phyloP scores from a whole-genome alignment of 495 filamentous ascomycete genomes.

The Aspergillus avenaceus region DNA sequence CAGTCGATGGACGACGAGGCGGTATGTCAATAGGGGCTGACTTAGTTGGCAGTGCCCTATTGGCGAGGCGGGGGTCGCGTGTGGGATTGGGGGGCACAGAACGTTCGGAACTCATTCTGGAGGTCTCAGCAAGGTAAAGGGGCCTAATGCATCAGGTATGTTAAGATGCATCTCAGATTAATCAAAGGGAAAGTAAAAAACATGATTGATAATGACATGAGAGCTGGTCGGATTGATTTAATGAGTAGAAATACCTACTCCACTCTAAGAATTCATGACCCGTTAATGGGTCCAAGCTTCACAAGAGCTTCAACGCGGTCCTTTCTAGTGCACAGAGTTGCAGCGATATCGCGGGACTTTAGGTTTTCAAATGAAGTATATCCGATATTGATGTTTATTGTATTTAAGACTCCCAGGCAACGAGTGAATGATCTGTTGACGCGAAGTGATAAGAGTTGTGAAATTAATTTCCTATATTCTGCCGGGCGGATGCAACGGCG shows the following conservation, averaged over 20 bases:
- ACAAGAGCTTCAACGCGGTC: too few species aligned
- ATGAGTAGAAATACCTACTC: not conserved
- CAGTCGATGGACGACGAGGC: not conserved
- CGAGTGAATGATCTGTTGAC: not conserved
- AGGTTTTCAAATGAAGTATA: too few species aligned
- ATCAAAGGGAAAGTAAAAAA: not conserved
- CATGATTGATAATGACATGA: not conserved
- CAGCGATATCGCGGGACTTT: too few species aligned
- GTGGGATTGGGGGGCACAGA: not conserved
- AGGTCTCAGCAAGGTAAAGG: not conserved
- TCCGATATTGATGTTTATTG: too few species aligned
- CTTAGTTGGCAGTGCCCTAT: not conserved
- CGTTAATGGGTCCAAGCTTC: too few species aligned
- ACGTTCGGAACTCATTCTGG: not conserved
- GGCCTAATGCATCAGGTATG: not conserved
- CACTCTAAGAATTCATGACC: too few species aligned
- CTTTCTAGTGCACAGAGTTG: too few species aligned
- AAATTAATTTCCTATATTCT: conserved; percentile 10
- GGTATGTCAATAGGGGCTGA: not conserved
- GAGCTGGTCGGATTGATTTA: too few species aligned
- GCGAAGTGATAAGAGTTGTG: not conserved
- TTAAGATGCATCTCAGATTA: not conserved
- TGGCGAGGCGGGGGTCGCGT: conserved; percentile 8
- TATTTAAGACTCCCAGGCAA: too few species aligned
- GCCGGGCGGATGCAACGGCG: conserved; percentile 24